These are phyloP conservation scores for Abelmoschus esculentus DNA, from an alignment of 345 rosid genomes.

Conservation along the genomic window DNA sequence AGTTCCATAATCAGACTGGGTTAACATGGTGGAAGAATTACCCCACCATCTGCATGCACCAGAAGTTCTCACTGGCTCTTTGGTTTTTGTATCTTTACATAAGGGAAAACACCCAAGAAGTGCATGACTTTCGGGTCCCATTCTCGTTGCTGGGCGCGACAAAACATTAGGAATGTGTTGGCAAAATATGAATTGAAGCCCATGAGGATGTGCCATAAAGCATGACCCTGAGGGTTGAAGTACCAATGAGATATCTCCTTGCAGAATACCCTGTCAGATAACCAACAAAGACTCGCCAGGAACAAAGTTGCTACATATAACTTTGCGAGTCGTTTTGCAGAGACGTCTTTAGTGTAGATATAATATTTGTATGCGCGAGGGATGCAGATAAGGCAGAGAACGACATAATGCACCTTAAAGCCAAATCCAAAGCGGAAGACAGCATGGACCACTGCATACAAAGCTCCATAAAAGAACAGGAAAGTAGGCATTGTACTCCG, in stretches of 20 bases:
- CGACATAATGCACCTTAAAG: slow-evolving; percentile 78
- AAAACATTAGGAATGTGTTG: slow-evolving; percentile 93
- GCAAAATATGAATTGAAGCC: slow-evolving; percentile 84
- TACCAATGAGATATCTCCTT: slow-evolving; percentile 47
- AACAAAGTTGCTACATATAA: slow-evolving; percentile 55
- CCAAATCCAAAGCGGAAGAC: slow-evolving; percentile 56
- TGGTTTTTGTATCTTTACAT: slow-evolving; percentile 72
- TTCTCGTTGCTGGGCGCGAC: slow-evolving; percentile 76
- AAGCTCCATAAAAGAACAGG: slow-evolving; percentile 78
- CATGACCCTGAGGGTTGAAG: slow-evolving; percentile 88
- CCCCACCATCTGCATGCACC: background rate
- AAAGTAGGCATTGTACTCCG: slow-evolving; percentile 92
- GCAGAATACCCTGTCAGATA: slow-evolving; percentile 62
- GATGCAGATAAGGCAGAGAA: slow-evolving; percentile 75
- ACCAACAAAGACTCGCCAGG: slow-evolving; percentile 64
- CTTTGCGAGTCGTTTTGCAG: slow-evolving; percentile 74
- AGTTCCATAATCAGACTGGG: background rate
- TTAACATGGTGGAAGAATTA: background rate
- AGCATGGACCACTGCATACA: slow-evolving; percentile 67
- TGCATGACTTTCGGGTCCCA: slow-evolving; percentile 66
- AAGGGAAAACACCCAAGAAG: slow-evolving; percentile 62
- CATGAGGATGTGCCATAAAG: slow-evolving; percentile 85
- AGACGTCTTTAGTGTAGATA: slow-evolving; percentile 58
- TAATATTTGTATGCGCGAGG: slow-evolving; percentile 97
- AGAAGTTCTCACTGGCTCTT: slow-evolving; percentile 38